phyloP scores from a whole-genome alignment of 495 filamentous ascomycete species.

The Xeromyces bisporus region DNA sequence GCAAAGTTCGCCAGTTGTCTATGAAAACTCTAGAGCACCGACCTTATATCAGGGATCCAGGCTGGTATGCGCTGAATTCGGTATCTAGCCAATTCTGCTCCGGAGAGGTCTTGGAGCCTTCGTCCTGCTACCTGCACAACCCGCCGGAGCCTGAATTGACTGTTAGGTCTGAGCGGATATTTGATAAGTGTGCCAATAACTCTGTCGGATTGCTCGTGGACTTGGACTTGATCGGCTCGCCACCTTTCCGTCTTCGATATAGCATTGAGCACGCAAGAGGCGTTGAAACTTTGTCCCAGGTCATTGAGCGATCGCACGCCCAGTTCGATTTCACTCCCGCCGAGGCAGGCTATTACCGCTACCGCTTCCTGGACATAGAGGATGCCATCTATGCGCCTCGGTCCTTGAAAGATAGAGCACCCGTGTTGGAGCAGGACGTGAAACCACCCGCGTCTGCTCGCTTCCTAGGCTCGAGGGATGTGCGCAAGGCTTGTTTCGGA shows the following conservation, averaged over 20 bases:
- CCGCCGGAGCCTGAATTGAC: conserved; percentile 71
- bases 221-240: conserved; percentile 74
- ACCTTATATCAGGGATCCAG: conserved; percentile 49
- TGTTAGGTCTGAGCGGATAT: conserved; percentile 59
- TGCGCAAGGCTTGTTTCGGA: conserved; percentile 59
- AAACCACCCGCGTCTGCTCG: conserved; percentile 75
- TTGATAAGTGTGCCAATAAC: conserved; percentile 86
- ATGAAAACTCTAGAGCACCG: conserved; percentile 21
- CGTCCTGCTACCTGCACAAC: conserved; percentile 76
- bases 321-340: conserved; percentile 73
- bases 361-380: conserved; percentile 62
- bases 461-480: conserved; percentile 38
- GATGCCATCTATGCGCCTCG: conserved; percentile 56
- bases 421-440: conserved; percentile 68
- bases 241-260: conserved; percentile 68
- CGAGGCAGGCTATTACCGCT: conserved; percentile 69
- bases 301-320: conserved; percentile 47
- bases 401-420: conserved; percentile 32
- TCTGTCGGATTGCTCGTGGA: conserved; percentile 79
- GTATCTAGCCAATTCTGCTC: conserved; percentile 64
- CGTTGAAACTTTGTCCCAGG: conserved; percentile 29
- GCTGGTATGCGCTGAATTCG: conserved; percentile 67
- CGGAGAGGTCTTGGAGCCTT: conserved; percentile 80
- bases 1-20: conserved; percentile 26
- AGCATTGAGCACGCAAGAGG: conserved; percentile 44